Evolutionary conservation across 257 asterid genomes (phyloP), one percentile per base, ranked within the genome.

Genomic region (Ajuga chamaepitys): DNA sequence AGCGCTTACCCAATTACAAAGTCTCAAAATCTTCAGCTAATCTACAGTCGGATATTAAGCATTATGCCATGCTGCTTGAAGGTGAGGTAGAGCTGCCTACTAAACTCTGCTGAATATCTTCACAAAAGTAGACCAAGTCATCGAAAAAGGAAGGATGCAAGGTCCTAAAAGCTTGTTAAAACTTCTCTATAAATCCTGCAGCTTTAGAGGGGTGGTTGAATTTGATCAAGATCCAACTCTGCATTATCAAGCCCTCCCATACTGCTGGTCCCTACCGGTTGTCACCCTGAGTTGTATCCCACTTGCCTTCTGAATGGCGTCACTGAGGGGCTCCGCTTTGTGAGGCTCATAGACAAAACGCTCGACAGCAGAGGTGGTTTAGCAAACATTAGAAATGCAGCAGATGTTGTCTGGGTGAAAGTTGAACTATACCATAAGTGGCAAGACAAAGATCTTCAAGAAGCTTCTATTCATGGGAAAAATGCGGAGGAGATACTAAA

Each of bases 241-340:
- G 63, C 75, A 75, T 58, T 66, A 80, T 21, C 75, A 70, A 34
- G 64, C 70, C 25, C 78, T 57, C 22, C 82, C 80, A 20, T 60
- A 75, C 34, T 75, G 84, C 55, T 78, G 86, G 84, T 58, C 76
- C 64, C 53, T 81, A 13, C 76, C 78, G 10, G 53, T 78, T 40
- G 84, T 70, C 70, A 81, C 86, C 5, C 60, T 81, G 35, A 68
- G 84, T 9, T 70, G 78, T 72, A 73, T 81, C 4, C 80, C 82
- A 2, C 68, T 75, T 11, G 84, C 30, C 46, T 81, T 9, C 41
- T 71, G 26, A 40, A 54, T 14, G 48, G 82, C n/a, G 82, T 81
- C 7, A 47, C 58, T 0, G 82, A 80, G 66, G 79, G 85, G 60
- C 70, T 80, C 3, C 41, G 18, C 16, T 45, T 55, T 24, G 73